Evolutionary conservation across 305 asterid genomes (phyloP).

Genomic region (Fraxinus sp.): DNA sequence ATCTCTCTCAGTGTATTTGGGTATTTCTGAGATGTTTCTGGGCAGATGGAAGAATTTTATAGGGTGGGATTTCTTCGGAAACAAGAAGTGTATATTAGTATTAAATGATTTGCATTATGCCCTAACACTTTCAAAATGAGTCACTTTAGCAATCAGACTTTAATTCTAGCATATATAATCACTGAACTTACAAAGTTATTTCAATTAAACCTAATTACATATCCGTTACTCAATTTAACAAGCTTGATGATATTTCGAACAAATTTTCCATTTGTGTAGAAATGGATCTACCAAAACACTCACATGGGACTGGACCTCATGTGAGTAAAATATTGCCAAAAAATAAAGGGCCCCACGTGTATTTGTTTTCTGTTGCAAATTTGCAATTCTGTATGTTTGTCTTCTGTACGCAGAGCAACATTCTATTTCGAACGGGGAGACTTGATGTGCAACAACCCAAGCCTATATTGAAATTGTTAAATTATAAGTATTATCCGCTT

Average conservation of each 20-base stretch:
- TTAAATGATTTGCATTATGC: not conserved
- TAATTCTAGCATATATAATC: not conserved
- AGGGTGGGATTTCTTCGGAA: not conserved
- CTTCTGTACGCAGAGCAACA: no score
- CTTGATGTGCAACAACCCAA: not conserved
- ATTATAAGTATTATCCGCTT: not conserved
- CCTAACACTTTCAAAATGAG: not conserved
- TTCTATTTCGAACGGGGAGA: not conserved
- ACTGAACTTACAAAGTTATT: not conserved
- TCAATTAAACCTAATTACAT: not conserved
- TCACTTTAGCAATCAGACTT: not conserved
- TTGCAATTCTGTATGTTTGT: no score
- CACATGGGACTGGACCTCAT: no score
- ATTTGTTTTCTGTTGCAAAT: no score
- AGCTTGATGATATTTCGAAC: not conserved
- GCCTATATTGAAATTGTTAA: not conserved
- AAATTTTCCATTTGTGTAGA: no score
- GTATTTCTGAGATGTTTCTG: not conserved
- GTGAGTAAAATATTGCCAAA: no score
- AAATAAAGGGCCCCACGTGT: no score
- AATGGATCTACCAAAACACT: no score
- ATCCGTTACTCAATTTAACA: not conserved
- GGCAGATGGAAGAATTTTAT: not conserved
- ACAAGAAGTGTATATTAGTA: not conserved
- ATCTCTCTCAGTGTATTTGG: not conserved